These are phyloP conservation scores for Fusarium sp. DNA, from an alignment of 2,329 filamentous ascomycete genomes.

Conservation along the genomic window DNA sequence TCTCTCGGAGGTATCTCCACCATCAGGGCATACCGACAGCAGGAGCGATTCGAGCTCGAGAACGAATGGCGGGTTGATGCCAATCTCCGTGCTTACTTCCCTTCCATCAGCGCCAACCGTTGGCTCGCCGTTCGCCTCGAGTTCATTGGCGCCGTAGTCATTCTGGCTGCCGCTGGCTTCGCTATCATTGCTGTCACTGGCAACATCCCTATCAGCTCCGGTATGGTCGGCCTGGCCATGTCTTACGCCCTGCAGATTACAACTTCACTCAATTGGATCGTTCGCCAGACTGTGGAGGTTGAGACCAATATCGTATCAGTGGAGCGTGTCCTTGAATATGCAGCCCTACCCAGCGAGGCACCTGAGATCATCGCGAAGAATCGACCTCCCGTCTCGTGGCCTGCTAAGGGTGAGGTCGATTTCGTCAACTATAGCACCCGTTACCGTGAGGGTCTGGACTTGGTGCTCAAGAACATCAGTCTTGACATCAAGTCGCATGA, in stretches of 20 bases:
- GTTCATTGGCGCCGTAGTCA: conserved; percentile 95
- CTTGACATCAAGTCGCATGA: conserved; percentile 95
- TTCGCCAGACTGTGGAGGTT: conserved; percentile 98
- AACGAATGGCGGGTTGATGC: conserved; percentile 98
- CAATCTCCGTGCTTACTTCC: conserved; percentile 94
- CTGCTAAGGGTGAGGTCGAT: conserved; percentile 85
- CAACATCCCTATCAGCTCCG: conserved; percentile 73
- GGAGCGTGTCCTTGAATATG: conserved; percentile 96
- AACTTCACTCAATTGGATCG: conserved; percentile 98
- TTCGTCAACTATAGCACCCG: conserved; percentile 96
- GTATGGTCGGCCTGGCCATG: conserved; percentile 92
- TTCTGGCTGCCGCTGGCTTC: conserved; percentile 86
- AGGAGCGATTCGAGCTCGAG: conserved; percentile 87
- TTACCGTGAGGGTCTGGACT: conserved; percentile 89
- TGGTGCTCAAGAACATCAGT: conserved; percentile 93
- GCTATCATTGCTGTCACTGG: conserved; percentile 83
- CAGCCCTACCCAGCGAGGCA: conserved; percentile 89
- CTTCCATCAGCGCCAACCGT: conserved; percentile 91
- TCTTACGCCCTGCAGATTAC: conserved; percentile 98
- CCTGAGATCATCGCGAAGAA: conserved; percentile 92
- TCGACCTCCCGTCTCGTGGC: conserved; percentile 91
- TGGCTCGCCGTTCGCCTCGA: conserved; percentile 97
- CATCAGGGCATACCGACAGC: conserved; percentile 93
- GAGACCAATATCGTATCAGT: conserved; percentile 99
- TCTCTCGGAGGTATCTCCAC: conserved; percentile 94